phyloP scores from a whole-genome alignment of 2,329 filamentous ascomycete species.

The Domatiomyces globalis region DNA sequence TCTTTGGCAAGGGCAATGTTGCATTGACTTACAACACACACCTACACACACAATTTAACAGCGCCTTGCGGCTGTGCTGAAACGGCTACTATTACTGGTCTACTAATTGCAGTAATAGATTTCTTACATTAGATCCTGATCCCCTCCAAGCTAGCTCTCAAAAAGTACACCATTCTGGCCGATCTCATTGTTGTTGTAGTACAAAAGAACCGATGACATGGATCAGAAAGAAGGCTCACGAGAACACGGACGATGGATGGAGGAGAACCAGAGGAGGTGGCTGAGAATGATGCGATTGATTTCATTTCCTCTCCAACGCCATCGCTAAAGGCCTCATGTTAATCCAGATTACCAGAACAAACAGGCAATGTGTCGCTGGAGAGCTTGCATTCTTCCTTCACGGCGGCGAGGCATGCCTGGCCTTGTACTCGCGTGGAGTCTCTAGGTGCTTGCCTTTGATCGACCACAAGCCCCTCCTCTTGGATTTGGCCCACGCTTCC shows the following conservation, averaged over 20 bases:
- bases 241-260: neutral
- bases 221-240: neutral
- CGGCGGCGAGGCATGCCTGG: constrained; percentile 21
- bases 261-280: neutral
- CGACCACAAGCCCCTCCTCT: constrained; percentile 62
- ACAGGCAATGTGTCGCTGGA: too few relatives aligned
- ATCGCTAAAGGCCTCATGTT: neutral
- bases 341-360: neutral
- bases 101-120: too few relatives aligned
- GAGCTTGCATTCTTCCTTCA: constrained; percentile 4
- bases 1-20: too few relatives aligned
- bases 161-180: too few relatives aligned
- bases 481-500: constrained; percentile 45
- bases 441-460: constrained; percentile 48
- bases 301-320: neutral
- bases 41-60: too few relatives aligned
- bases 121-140: too few relatives aligned
- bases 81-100: too few relatives aligned
- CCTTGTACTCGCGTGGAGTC: constrained; percentile 82
- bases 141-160: too few relatives aligned
- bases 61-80: too few relatives aligned
- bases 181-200: neutral
- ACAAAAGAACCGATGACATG: neutral
- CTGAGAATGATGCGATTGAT: neutral
- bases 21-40: too few relatives aligned